Evolutionary conservation across 768 basidiomycete genomes (phyloP), one percentile per base, ranked within the genome.

Genomic region (Clavaria fumosa): DNA sequence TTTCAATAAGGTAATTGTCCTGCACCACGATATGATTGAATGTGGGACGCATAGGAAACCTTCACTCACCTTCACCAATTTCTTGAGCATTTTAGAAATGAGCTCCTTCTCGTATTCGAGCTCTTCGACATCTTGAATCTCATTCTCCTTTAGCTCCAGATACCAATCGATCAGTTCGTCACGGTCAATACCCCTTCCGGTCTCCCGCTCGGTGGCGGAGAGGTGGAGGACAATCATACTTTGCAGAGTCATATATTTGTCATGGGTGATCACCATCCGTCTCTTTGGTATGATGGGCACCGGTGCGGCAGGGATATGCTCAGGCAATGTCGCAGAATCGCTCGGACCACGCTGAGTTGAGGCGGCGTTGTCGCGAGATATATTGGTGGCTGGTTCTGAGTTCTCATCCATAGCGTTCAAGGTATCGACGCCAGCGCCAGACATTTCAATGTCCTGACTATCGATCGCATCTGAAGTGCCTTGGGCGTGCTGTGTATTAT

Each of bases 111-210:
- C 84, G 47, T 82, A 80, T 47, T 96, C 89, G 12, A 95, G 60
- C 49, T 91, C 78, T 38, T 90, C 88, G 4, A 88, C 69, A 37
- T 80, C 77, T 45, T 78, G 71, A 26, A 97, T 61, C 44, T 89
- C 81, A 6, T 66, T 62, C 56, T 99, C 95, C 54, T 75, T 81
- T 45, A 72, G 59, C 61, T 99, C 95, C 39, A 97, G 69, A 53
- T 96, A 97, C 91, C 89, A 93, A 53, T 93, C 88, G 44, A 93
- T 81, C 39, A 99, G 67, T 48, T 95, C 91, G 46, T 93, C 89
- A 31, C 79, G 69, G 49, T 89, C 83, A 27, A 93, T 59, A 2
- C 91, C 91, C 37, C 58, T 64, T 14, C 78, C 79, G 0, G 72
- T 78, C 48, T 75, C 71, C 19, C 70, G 66, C 59, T 99, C 95